Percentiles rank a stretch among this genome's conserved stretches.
These are phyloP conservation scores for Puya raimondii DNA, from an alignment of 176 grass and related monocot genomes.

Conservation along the genomic window DNA sequence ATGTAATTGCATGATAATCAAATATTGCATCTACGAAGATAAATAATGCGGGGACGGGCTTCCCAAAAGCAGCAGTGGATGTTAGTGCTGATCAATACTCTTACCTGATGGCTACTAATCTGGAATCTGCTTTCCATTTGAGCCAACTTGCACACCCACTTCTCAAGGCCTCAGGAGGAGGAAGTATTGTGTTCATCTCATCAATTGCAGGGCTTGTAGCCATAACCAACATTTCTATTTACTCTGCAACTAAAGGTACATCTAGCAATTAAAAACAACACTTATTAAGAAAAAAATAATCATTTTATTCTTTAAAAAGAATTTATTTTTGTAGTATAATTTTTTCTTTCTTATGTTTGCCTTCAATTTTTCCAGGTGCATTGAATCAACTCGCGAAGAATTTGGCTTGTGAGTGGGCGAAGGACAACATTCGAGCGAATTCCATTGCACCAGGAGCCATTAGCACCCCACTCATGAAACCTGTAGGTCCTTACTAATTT, in stretches of 20 bases:
- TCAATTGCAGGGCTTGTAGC: neutral
- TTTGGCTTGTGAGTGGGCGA: neutral
- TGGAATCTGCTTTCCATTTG: conserved; percentile 10
- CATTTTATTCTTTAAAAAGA: neutral
- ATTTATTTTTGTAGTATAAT: neutral
- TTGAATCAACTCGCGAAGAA: neutral
- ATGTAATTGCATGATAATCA: too few species aligned
- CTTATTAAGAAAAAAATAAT: neutral
- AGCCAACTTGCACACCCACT: conserved; percentile 4
- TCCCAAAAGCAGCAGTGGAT: neutral
- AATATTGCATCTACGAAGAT: too few species aligned
- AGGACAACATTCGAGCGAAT: neutral
- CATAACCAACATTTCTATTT: neutral
- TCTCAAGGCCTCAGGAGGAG: conserved; percentile 7
- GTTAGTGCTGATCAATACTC: neutral
- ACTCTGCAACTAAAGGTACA: neutral
- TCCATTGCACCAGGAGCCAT: neutral
- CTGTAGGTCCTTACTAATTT: conserved; percentile 5
- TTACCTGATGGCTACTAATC: conserved; percentile 9
- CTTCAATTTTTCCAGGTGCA: neutral
- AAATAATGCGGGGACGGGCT: neutral
- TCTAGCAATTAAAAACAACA: neutral
- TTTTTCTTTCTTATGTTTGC: neutral
- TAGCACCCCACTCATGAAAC: conserved; percentile 21
- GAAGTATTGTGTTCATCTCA: conserved; percentile 16